Evolutionary conservation across 768 basidiomycete species (phyloP).

Genomic region (Hygrocybe coccinea): DNA sequence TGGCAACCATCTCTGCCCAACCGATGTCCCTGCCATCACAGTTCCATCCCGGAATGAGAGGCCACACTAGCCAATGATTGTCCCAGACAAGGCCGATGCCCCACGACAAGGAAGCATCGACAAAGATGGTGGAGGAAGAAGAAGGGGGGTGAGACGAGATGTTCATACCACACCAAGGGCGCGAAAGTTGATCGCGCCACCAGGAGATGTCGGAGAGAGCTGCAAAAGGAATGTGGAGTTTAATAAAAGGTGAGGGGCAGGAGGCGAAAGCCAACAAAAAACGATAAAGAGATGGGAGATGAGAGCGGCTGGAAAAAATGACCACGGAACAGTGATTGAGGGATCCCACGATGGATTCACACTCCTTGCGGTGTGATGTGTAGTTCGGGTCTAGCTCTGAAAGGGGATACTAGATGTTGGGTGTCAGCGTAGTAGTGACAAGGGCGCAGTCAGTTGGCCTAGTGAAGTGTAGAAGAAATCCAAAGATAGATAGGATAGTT

Average conservation of each 20-base stretch:
- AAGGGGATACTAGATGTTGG: too few species aligned
- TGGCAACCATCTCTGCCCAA: conserved; percentile 28
- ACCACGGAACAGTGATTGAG: conserved; percentile 28
- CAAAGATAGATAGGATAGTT: too few species aligned
- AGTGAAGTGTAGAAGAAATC: too few species aligned
- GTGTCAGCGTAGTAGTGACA: too few species aligned
- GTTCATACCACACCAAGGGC: neutral
- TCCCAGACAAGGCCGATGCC: conserved; percentile 25
- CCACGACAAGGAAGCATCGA: conserved; percentile 21
- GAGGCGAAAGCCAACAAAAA: conserved; percentile 11
- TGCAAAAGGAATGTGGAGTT: conserved; percentile 13
- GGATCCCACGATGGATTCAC: conserved; percentile 23
- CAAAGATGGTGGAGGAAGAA: conserved; percentile 13
- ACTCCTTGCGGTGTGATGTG: too few species aligned
- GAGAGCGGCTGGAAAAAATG: conserved; percentile 16
- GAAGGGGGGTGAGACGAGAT: conserved; percentile 3
- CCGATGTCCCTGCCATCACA: conserved; percentile 23
- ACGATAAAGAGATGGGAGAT: conserved; percentile 22
- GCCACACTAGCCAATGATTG: conserved; percentile 22
- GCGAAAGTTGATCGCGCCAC: conserved; percentile 19
- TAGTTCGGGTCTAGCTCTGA: too few species aligned
- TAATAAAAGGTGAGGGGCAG: neutral
- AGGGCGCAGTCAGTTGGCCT: too few species aligned
- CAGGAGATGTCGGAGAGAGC: conserved; percentile 26
- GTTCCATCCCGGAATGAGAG: conserved; percentile 17